phyloP scores from a whole-genome alignment of 2,329 filamentous ascomycete species.

The Cladosporium sp. region DNA sequence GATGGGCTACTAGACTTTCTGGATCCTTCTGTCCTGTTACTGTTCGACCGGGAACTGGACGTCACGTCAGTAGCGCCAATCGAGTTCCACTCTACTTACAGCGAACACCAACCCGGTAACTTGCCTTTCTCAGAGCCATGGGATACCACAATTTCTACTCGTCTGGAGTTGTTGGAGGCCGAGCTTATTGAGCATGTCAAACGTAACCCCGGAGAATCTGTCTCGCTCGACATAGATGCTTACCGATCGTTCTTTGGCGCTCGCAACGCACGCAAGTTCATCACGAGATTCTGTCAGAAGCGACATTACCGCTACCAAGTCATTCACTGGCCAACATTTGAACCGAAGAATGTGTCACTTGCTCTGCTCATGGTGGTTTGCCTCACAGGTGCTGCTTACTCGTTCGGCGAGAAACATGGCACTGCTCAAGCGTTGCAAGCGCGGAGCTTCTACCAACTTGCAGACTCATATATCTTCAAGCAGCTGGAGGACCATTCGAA shows the following conservation, averaged over 20 bases:
- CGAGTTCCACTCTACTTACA: not conserved
- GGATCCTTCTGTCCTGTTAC: not conserved
- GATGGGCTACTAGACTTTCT: not conserved
- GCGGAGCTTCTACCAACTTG: slow-evolving; percentile 10
- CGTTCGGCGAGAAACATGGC: not conserved
- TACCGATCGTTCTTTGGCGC: slow-evolving; percentile 5
- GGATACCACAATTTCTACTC: not conserved
- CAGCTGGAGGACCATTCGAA: not conserved
- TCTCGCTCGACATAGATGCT: not conserved
- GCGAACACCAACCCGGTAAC: not conserved
- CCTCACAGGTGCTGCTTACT: slow-evolving; percentile 19
- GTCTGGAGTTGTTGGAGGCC: not conserved
- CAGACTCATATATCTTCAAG: slow-evolving; percentile 12
- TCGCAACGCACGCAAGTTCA: slow-evolving; percentile 5
- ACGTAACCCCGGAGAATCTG: not conserved
- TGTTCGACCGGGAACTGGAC: not conserved
- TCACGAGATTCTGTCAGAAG: slow-evolving; percentile 15
- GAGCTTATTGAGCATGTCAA: not conserved
- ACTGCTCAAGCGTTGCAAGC: not conserved
- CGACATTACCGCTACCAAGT: slow-evolving; percentile 20
- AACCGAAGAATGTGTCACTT: not conserved
- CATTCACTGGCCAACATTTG: slow-evolving; percentile 19
- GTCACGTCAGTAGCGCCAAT: too few relatives aligned
- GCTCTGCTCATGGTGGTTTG: slow-evolving; percentile 14
- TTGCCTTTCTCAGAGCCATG: not conserved